Conservation (phyloP, 345 rosid species). For the Xanthoceras sorbifolium region DNA sequence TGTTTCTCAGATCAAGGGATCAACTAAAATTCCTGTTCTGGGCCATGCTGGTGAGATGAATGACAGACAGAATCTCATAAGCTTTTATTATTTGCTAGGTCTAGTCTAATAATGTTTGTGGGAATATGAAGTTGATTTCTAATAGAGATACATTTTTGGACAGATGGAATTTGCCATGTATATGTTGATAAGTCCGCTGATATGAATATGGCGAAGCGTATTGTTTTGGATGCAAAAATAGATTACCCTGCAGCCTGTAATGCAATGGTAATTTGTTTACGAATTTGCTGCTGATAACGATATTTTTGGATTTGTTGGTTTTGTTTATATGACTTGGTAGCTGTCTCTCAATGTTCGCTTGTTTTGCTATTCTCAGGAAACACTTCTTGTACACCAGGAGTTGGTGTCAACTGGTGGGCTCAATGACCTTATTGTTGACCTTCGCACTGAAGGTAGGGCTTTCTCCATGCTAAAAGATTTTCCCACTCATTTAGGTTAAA, state of each 20-base stretch:
- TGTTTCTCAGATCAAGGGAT: constrained; percentile 84
- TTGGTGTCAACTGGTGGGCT: constrained; percentile 62
- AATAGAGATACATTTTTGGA: constrained; percentile 13
- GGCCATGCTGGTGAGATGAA: constrained; percentile 88
- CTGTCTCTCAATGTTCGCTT: constrained; percentile 12
- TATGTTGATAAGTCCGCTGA: constrained; percentile 89
- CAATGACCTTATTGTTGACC: constrained; percentile 53
- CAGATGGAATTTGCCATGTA: constrained; percentile 98
- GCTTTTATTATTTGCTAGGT: constrained; percentile 6
- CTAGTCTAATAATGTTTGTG: not conserved
- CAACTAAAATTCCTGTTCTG: constrained; percentile 94
- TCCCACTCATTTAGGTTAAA: not conserved
- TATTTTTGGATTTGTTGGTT: not conserved
- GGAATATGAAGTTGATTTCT: constrained; percentile 9
- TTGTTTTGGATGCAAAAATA: constrained; percentile 84
- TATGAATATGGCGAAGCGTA: constrained; percentile 73
- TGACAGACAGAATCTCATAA: constrained; percentile 6
- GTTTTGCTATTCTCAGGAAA: constrained; percentile 58
- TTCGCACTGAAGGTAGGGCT: constrained; percentile 64
- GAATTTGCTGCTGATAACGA: constrained; percentile 7
- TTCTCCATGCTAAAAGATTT: not conserved
- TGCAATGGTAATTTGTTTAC: constrained; percentile 69
- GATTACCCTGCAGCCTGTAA: constrained; percentile 99
- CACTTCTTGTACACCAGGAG: constrained; percentile 93
- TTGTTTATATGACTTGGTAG: not conserved